Base-by-base conservation (phyloP, 805 yeast genomes). In the Teunomyces atbi region DNA sequence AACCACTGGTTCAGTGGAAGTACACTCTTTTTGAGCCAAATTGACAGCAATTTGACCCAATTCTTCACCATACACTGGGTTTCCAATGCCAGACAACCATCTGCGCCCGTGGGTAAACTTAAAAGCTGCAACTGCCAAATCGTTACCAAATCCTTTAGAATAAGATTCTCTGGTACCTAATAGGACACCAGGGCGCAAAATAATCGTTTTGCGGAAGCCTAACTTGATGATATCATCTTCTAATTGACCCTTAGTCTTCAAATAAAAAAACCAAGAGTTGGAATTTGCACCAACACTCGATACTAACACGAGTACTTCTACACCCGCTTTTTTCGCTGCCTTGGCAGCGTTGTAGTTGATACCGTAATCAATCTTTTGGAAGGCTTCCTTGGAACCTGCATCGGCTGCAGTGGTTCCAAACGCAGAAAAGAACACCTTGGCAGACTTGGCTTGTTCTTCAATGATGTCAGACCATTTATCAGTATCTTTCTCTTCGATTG, bases 171-270 rank as follows among this genome's bases (percentile, higher is more conserved):
- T 71, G 23, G 78, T 76, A 4, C 96, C 96, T 5, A 87, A 55
- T 30, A 89, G 67, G 0, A 72, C 62, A 11, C 96, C 96, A 0
- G 97, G 97, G 57, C 88, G 76, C 46, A 90, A 63, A 50, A 90
- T 84, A 43, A 89, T 77, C 1, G 90, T 82, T 45, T 81, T 73
- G n/a, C 82, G 83, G 63, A 89, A 90, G 21, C 73, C 76, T 47
- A 89, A 69, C 0, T 69, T 81, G 37, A 73, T 65, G 7, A 90
- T 68, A 40, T 81, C 89, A 38, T 82, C 77, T 60, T 90, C 97
- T 41, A 86, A 70, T 43, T 82, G 78, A 23, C 96, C 96, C 61
- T 90, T 90, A 64, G 85, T 74, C 54, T 74, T 74, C 37, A 79
- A 44, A 57, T 89, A 90, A 4, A 83, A 76, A 35, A 87, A 71